These are phyloP conservation scores for Endogone sp. DNA, from an alignment of 192 early-diverging fungal genomes.

Conservation along the genomic window DNA sequence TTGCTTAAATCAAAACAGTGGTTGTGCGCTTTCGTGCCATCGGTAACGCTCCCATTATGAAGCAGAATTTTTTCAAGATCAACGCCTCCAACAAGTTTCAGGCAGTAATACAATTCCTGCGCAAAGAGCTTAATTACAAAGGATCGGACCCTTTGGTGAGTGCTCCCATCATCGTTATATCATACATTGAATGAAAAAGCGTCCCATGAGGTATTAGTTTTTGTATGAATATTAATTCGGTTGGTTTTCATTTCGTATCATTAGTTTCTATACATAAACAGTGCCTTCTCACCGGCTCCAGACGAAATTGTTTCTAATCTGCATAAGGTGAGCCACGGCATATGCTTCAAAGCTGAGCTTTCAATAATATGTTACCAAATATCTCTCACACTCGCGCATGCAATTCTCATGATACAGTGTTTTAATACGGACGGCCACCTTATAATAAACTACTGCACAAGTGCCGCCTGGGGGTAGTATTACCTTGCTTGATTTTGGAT, in stretches of 20 bases:
- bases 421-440: conserved; percentile 79
- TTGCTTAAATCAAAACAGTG: conserved; percentile 43
- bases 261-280: conserved; percentile 90
- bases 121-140: conserved; percentile 77
- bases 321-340: conserved; percentile 53
- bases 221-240: too few relatives aligned
- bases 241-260: too few relatives aligned
- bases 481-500: not conserved
- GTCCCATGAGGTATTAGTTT: too few relatives aligned
- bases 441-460: conserved; percentile 90
- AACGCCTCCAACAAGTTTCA: conserved; percentile 79
- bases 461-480: conserved; percentile 81
- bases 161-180: not conserved
- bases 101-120: conserved; percentile 79
- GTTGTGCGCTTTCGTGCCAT: conserved; percentile 81
- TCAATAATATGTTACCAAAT: not conserved
- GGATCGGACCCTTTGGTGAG: conserved; percentile 69
- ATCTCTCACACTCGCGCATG: not conserved
- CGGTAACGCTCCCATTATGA: conserved; percentile 88
- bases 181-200: too few relatives aligned
- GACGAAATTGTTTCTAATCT: conserved; percentile 85
- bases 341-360: not conserved
- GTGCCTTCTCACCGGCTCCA: conserved; percentile 91
- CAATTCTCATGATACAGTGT: conserved; percentile 47
- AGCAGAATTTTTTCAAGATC: conserved; percentile 83